These are phyloP conservation scores for Cucurbita ficifolia DNA, from an alignment of 306 rosid species.

Conservation along the genomic window DNA sequence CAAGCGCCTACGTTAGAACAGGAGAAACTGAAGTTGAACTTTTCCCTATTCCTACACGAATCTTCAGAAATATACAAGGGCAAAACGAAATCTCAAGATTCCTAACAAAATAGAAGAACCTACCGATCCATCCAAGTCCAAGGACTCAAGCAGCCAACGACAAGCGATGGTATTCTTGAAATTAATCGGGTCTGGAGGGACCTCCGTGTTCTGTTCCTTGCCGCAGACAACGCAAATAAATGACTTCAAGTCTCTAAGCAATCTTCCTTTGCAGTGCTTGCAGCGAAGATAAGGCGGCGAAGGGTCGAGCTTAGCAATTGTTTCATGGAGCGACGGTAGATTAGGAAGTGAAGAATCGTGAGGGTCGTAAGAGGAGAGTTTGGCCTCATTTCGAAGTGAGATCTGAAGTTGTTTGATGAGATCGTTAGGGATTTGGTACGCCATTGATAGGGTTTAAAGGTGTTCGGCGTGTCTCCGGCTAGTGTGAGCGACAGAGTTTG, in stretches of 20 bases:
- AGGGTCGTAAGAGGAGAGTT: constrained; percentile 55
- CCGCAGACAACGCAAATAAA: constrained; percentile 67
- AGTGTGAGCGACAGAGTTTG: neutral
- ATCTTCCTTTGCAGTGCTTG: constrained; percentile 56
- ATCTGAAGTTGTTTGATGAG: constrained; percentile 49
- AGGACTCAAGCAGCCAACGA: constrained; percentile 63
- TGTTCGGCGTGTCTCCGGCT: neutral
- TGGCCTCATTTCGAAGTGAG: constrained; percentile 49
- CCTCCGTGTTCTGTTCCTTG: constrained; percentile 30
- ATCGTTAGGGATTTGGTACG: constrained; percentile 55
- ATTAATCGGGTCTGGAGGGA: constrained; percentile 64
- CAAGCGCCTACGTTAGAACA: neutral
- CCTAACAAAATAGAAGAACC: neutral
- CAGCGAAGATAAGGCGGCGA: constrained; percentile 73
- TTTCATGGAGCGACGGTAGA: constrained; percentile 45
- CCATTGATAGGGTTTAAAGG: constrained; percentile 30
- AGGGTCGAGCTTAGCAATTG: constrained; percentile 56
- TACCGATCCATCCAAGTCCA: constrained; percentile 75
- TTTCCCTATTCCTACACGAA: neutral
- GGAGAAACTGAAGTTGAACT: neutral
- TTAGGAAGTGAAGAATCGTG: constrained; percentile 33
- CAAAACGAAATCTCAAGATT: neutral
- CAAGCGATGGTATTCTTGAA: constrained; percentile 51
- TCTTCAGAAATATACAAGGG: neutral
- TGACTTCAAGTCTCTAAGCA: constrained; percentile 54